These are phyloP conservation scores for Suhomyces kunorum DNA, from an alignment of 1,139 yeast species.

Conservation along the genomic window DNA sequence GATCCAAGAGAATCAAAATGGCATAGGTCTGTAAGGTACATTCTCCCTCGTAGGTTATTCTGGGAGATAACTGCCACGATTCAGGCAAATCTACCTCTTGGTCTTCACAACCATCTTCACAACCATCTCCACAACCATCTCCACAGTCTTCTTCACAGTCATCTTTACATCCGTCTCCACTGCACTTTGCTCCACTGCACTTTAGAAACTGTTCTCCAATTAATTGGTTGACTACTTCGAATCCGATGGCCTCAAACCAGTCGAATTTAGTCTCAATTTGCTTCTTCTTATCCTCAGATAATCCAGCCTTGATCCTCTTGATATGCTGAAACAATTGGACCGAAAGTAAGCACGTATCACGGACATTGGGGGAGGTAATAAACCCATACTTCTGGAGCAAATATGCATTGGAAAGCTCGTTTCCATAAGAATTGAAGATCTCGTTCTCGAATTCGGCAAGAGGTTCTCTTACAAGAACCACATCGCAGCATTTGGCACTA, in stretches of 20 bases:
- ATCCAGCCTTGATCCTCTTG: constrained; percentile 28
- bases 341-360: constrained; percentile 60
- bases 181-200: constrained; percentile 1
- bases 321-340: constrained; percentile 50
- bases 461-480: constrained; percentile 46
- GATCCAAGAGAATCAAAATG: constrained; percentile 19
- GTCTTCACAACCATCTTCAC: constrained; percentile 20
- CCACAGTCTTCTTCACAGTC: constrained; percentile 8
- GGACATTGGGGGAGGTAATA: constrained; percentile 53
- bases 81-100: constrained; percentile 23
- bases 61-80: constrained; percentile 41
- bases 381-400: constrained; percentile 78
- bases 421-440: constrained; percentile 78
- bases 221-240: constrained; percentile 43
- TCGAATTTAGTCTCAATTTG: constrained; percentile 47
- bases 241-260: constrained; percentile 67
- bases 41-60: constrained; percentile 35
- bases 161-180: constrained; percentile 5
- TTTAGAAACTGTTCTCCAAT: constrained; percentile 22
- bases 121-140: constrained; percentile 16
- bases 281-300: constrained; percentile 27
- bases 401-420: constrained; percentile 59
- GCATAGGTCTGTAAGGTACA: constrained; percentile 43
- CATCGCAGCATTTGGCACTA: constrained; percentile 56
- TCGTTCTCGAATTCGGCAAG: constrained; percentile 48